Conservation (phyloP, 805 yeast genomes). For the Saccharomyces eubayanus region DNA sequence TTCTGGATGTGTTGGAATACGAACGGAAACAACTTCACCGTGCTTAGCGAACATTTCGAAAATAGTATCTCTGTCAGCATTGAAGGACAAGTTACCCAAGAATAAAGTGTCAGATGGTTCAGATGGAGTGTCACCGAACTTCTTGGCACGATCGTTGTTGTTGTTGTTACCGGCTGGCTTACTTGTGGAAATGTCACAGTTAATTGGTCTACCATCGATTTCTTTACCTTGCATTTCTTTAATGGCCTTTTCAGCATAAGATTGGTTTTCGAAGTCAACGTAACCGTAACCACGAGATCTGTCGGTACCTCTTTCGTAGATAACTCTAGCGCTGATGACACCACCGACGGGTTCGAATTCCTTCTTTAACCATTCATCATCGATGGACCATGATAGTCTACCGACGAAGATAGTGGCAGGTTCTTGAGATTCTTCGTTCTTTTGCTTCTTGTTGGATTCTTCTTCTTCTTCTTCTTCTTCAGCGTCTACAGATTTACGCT, state of each 20-base stretch:
- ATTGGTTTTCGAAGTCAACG: conserved; percentile 79
- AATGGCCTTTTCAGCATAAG: conserved; percentile 79
- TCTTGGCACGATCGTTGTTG: conserved; percentile 69
- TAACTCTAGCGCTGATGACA: conserved; percentile 82
- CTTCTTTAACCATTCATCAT: conserved; percentile 84
- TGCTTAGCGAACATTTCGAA: conserved; percentile 63
- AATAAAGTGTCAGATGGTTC: conserved; percentile 93
- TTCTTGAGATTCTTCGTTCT: conserved; percentile 39
- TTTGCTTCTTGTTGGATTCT: conserved; percentile 46
- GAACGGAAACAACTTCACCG: conserved; percentile 80
- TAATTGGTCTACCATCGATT: conserved; percentile 94
- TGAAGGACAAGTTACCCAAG: conserved; percentile 92
- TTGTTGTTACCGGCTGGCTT: conserved; percentile 57
- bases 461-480: conserved; percentile 30
- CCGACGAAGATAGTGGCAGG: conserved; percentile 93
- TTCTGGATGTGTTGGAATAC: conserved; percentile 97
- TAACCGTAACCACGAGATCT: conserved; percentile 96
- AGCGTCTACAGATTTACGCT: conserved; percentile 30
- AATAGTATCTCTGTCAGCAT: conserved; percentile 72
- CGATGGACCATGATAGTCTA: conserved; percentile 93
- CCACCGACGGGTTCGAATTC: conserved; percentile 83
- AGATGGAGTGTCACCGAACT: conserved; percentile 84
- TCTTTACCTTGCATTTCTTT: conserved; percentile 83
- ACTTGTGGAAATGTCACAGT: conserved; percentile 83
- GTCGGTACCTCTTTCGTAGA: conserved; percentile 84